These are phyloP conservation scores for Volvox africanus DNA, from an alignment of 139 green algal genomes.

Conservation along the genomic window DNA sequence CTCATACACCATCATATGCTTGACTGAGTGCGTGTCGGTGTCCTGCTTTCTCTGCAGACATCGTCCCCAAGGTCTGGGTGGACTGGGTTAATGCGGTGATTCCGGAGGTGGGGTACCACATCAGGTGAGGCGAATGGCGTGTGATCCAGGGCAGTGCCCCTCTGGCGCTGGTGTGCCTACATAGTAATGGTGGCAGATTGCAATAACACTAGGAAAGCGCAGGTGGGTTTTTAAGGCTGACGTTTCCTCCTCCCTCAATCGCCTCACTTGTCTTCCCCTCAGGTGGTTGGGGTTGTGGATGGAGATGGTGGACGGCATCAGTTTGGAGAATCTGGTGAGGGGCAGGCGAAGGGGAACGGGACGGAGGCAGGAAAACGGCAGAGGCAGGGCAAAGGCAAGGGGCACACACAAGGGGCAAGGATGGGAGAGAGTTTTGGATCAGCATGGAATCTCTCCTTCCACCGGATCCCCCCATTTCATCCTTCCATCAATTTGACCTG, in stretches of 20 bases:
- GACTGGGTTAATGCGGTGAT: conserved; percentile 57
- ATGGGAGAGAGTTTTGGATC: too few relatives aligned
- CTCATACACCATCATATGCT: neutral
- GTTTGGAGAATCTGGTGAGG: conserved; percentile 56
- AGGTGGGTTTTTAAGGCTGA: too few relatives aligned
- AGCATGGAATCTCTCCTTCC: neutral
- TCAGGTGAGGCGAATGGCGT: conserved; percentile 34
- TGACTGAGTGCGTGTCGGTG: too few relatives aligned
- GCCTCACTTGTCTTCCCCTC: neutral
- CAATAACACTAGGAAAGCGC: too few relatives aligned
- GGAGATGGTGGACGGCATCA: conserved; percentile 63
- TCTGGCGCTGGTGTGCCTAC: too few relatives aligned
- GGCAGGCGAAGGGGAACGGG: neutral
- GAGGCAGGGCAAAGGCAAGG: neutral
- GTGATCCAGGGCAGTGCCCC: too few relatives aligned
- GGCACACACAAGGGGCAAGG: too few relatives aligned
- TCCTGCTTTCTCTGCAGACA: conserved; percentile 39
- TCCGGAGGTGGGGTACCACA: conserved; percentile 58
- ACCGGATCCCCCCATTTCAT: neutral
- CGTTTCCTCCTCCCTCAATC: neutral
- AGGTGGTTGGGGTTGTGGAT: conserved; percentile 65
- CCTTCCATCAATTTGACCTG: neutral
- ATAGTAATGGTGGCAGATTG: too few relatives aligned
- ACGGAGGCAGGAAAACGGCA: neutral
- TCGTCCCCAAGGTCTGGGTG: conserved; percentile 63